Base-by-base conservation (phyloP, 768 basidiomycete genomes). In the Leccinum aurantiacum region DNA sequence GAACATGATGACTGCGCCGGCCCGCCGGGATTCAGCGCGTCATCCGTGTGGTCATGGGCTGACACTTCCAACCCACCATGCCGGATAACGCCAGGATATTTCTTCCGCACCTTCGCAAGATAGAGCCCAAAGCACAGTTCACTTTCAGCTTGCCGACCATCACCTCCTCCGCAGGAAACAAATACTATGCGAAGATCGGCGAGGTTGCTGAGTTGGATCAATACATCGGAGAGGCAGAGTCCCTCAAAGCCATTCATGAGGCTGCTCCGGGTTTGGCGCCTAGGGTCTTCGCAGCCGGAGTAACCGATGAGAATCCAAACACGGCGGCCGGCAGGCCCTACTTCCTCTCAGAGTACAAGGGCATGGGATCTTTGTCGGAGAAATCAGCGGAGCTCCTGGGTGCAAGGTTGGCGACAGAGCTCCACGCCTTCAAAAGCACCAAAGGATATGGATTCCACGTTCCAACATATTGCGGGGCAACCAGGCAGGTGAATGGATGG, bases 381-480 rank as follows among this genome's bases (percentile, higher is more conserved):
- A 63, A 71, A 17, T 75, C 84, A 13, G 86, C 83, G 3, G 71
- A 73, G 51, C 66, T 73, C 13, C 78, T 92, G 7, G 91, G 83
- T 9, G 78, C 77, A 70, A 79, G 87, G 47, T 64, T 93, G 57
- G 90, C 89, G 1, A 80, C 75, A 3, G 88, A 91, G 67, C 70
- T 93, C 57, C 91, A 93, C 58, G 66, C 66, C 6, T 77, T 81
- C 66, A 75, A 81, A 63, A 85, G 85, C 59, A 62, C 73, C 5
- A 72, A 79, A 3, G 85, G 84, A 0, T 91, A 84, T 69, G 91
- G 91, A 3, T 92, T 91, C 68, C 74, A 75, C 6, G 80, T 89
- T 17, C 88, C 90, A 1, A 92, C 90, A 5, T 91, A 84, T 67
- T 93, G 91, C 62, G 91, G 91, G 6, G 78, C 78, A 4, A 92